A percentile compares a stretch with the other conserved stretches of the same genome.
Evolutionary conservation across 768 basidiomycete species (phyloP).

Genomic region (Auriscalpium vulgare): DNA sequence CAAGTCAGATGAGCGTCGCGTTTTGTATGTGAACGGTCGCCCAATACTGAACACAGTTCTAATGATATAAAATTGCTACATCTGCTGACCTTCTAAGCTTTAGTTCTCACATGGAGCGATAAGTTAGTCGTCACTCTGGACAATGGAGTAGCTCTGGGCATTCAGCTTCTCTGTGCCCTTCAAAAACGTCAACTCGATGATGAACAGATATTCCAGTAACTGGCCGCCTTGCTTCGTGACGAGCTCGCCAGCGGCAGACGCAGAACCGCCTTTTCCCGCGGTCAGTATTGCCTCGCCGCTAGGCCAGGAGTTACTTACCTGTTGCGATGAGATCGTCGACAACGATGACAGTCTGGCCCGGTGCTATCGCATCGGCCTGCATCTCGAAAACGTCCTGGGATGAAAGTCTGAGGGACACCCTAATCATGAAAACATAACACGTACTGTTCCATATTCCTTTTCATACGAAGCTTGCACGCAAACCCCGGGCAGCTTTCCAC

Average conservation of each 20-base stretch:
- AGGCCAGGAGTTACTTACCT: constrained; percentile 38
- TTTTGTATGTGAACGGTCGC: constrained; percentile 72
- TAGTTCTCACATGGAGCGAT: not conserved
- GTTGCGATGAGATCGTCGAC: constrained; percentile 97
- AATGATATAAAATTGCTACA: constrained; percentile 34
- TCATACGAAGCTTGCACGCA: constrained; percentile 69
- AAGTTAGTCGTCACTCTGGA: constrained; percentile 60
- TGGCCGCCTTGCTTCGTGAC: constrained; percentile 76
- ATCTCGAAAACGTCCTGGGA: constrained; percentile 92
- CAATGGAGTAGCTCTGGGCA: constrained; percentile 83
- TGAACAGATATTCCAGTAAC: constrained; percentile 89
- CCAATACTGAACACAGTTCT: constrained; percentile 71
- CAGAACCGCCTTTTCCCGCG: constrained; percentile 71
- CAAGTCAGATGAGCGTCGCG: constrained; percentile 28
- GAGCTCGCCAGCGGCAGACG: constrained; percentile 86
- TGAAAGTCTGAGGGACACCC: not conserved
- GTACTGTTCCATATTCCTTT: constrained; percentile 89
- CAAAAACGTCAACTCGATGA: constrained; percentile 75
- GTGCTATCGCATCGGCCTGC: constrained; percentile 77
- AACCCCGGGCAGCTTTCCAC: constrained; percentile 88
- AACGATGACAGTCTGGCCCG: constrained; percentile 78
- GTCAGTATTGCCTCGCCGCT: too few relatives aligned
- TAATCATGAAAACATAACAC: constrained; percentile 17
- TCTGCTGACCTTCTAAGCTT: not conserved
- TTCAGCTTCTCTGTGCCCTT: constrained; percentile 72